Evolutionary conservation across 2,329 filamentous ascomycete genomes (phyloP).

Genomic region (Aspergillus sclerotialis): DNA sequence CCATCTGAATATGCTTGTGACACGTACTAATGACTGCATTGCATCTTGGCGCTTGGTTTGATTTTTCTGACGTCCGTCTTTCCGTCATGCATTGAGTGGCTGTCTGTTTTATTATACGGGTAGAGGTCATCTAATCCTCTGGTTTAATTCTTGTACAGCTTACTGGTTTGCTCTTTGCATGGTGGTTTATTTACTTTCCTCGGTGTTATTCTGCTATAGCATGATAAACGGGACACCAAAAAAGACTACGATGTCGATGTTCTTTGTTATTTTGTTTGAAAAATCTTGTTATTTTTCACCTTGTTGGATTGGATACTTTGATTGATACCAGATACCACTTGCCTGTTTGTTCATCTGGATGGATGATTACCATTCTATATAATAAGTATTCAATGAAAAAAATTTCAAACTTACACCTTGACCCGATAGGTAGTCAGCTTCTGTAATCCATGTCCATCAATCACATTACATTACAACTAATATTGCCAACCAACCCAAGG

Average conservation of each 20-base stretch:
- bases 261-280: conserved; percentile 1
- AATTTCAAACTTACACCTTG: too few relatives aligned
- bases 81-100: conserved; percentile 23
- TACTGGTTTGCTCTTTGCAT: conserved; percentile 13
- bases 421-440: too few relatives aligned
- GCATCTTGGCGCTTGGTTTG: conserved; percentile 31
- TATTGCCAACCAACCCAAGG: too few relatives aligned
- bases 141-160: conserved; percentile 29
- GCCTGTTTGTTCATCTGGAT: conserved; percentile 1
- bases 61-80: conserved; percentile 16
- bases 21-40: conserved; percentile 34
- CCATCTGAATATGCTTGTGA: conserved; percentile 18
- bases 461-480: too few relatives aligned
- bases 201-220: not conserved
- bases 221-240: not conserved
- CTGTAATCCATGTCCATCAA: too few relatives aligned
- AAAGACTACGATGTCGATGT: too few relatives aligned
- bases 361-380: conserved; percentile 1
- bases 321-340: conserved; percentile 7
- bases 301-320: not conserved
- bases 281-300: not conserved
- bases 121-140: conserved; percentile 13
- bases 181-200: conserved; percentile 5
- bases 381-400: too few relatives aligned
- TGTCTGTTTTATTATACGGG: conserved; percentile 18